These are phyloP conservation scores for Biancaea sappan DNA, from an alignment of 306 rosid genomes.

Conservation along the genomic window DNA sequence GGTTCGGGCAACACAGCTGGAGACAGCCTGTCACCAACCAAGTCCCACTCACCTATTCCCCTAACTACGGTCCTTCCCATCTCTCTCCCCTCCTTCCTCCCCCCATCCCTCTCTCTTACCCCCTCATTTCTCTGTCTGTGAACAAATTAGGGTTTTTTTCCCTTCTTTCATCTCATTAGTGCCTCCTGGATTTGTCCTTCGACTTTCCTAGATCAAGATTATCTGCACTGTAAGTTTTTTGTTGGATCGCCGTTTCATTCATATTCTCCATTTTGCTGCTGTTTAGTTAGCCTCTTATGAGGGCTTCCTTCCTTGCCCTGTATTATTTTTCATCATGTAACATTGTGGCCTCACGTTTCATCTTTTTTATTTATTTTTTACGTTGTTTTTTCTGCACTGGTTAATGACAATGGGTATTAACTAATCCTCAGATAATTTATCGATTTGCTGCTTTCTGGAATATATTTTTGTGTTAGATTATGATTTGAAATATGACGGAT, in stretches of 20 bases:
- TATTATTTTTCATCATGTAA: neutral
- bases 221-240: slow-evolving; percentile 52
- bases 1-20: slow-evolving; percentile 89
- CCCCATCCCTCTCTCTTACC: neutral
- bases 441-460: neutral
- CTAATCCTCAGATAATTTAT: neutral
- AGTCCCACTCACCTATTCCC: slow-evolving; percentile 95
- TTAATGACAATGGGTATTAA: neutral
- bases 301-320: neutral
- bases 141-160: slow-evolving; percentile 59
- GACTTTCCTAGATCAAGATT: slow-evolving; percentile 60
- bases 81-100: slow-evolving; percentile 17
- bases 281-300: neutral
- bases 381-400: neutral
- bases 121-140: neutral
- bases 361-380: neutral
- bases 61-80: slow-evolving; percentile 48
- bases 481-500: neutral
- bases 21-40: slow-evolving; percentile 99
- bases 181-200: slow-evolving; percentile 7
- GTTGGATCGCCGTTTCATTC: slow-evolving; percentile 32
- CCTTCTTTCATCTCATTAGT: slow-evolving; percentile 31
- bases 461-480: slow-evolving; percentile 2
- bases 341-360: neutral
- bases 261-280: slow-evolving; percentile 5